Evolutionary conservation across 2,329 filamentous ascomycete genomes (phyloP), one percentile per base, ranked within the genome.

Genomic region (Colletotrichum tropicicola): DNA sequence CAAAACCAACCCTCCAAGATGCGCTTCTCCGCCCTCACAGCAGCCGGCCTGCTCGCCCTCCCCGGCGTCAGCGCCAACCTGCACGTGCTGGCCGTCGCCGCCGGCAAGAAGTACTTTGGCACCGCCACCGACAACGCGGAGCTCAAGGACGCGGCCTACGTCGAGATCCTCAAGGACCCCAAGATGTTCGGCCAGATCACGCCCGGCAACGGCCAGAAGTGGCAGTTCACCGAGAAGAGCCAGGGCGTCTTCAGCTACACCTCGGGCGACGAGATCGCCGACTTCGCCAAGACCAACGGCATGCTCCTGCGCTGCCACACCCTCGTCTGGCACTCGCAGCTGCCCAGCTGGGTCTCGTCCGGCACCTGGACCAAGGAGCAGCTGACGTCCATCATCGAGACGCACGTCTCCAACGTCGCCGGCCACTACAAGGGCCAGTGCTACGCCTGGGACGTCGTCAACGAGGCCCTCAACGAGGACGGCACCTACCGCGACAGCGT

Each of bases 171-270:
- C 44, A 81, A 79, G 61, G 79, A 88, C 72, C 87, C 90, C 71
- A 78, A 80, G 55, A 80, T 90, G 75, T 91, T 91, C 70, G 89
- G 89, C 30, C 84, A 89, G 73, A 81, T 90, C 25, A 90, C 89
- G 0, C 87, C 89, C 0, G 86, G 85, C 51, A 92, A 92, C 73
- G 82, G 83, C 3, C 85, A 88, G 74, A 85, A 88, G 81, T 92
- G 88, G 88, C 82, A 89, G 64, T 79, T 82, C 66, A 89, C 82
- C 15, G 87, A 92, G 79, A 86, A 87, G 1, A 73, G 77, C 41
- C 83, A 82, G 47, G 82, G 80, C 35, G 73, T 79, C 47, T 92
- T 91, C 79, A 83, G 82, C 70, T 92, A 83, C 74, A 81, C 81
- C 6, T 75, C 79, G 2, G 89, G 86, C 39, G 87, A 91, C 52